phyloP scores from a whole-genome alignment of 1,139 yeast genomes.

The Yamadazyma triangularis region DNA sequence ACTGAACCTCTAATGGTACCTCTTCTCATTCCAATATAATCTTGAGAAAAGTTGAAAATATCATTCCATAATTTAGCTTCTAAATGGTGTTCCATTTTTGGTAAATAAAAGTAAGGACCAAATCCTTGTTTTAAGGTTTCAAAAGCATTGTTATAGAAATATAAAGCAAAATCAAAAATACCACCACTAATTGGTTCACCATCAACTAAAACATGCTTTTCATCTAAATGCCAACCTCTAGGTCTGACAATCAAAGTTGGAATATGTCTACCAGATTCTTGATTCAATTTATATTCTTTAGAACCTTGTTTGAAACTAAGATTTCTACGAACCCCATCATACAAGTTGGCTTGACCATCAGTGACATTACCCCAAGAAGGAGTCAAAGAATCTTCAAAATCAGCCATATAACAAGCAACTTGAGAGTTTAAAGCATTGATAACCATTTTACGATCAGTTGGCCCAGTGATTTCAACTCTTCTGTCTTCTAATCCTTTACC shows the following conservation, averaged over 20 bases:
- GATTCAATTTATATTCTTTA: conserved; percentile 58
- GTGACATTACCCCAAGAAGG: conserved; percentile 93
- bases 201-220: conserved; percentile 67
- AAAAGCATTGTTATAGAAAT: conserved; percentile 69
- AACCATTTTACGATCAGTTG: conserved; percentile 88
- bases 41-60: conserved; percentile 66
- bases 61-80: conserved; percentile 82
- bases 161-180: conserved; percentile 72
- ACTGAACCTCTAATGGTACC: conserved; percentile 81
- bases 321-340: conserved; percentile 76
- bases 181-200: conserved; percentile 75
- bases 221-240: conserved; percentile 82
- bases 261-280: conserved; percentile 49
- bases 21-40: conserved; percentile 58
- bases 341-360: conserved; percentile 86
- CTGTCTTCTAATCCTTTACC: conserved; percentile 76
- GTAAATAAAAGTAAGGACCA: conserved; percentile 76
- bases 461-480: conserved; percentile 86
- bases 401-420: conserved; percentile 92
- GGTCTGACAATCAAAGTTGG: conserved; percentile 83
- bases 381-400: conserved; percentile 90
- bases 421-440: conserved; percentile 87
- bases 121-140: conserved; percentile 57
- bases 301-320: conserved; percentile 54
- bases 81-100: conserved; percentile 76